A percentile compares a stretch with the other conserved stretches of the same genome.
These are phyloP conservation scores for Platanus orientalis DNA, from an alignment of 164 flowering plant species.

Conservation along the genomic window DNA sequence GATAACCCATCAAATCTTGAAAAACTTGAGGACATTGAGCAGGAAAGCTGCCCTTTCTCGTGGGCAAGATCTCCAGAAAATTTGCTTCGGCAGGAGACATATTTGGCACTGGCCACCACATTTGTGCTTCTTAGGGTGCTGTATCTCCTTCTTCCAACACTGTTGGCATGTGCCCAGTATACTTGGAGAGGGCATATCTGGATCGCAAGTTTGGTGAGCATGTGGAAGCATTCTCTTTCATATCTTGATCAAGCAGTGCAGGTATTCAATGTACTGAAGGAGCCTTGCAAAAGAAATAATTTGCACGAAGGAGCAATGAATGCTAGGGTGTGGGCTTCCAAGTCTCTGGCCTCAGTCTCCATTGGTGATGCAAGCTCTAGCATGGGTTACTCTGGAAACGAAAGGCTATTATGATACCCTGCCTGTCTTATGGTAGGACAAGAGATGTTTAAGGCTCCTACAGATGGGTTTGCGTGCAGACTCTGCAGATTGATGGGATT, in stretches of 20 bases:
- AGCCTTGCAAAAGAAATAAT: slow-evolving; percentile 70
- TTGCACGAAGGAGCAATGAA: slow-evolving; percentile 84
- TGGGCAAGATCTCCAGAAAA: slow-evolving; percentile 95
- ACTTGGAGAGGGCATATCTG: slow-evolving; percentile 44
- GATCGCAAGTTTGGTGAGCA: slow-evolving; percentile 35
- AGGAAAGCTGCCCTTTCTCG: slow-evolving; percentile 75
- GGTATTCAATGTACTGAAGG: slow-evolving; percentile 39
- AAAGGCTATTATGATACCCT: not conserved
- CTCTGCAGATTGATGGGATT: not conserved
- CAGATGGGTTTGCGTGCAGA: not conserved
- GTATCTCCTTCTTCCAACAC: slow-evolving; percentile 46
- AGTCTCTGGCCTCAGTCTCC: slow-evolving; percentile 82
- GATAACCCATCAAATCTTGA: slow-evolving; percentile 32
- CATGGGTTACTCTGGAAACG: slow-evolving; percentile 17
- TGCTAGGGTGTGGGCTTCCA: slow-evolving; percentile 91
- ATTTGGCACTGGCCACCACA: slow-evolving; percentile 67
- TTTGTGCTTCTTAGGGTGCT: slow-evolving; percentile 73
- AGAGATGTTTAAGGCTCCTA: not conserved
- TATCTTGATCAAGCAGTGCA: slow-evolving; percentile 48
- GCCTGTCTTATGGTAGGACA: not conserved
- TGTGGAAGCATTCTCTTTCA: slow-evolving; percentile 54
- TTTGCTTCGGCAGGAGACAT: slow-evolving; percentile 71
- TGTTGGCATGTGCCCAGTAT: slow-evolving; percentile 31
- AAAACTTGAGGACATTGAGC: slow-evolving; percentile 33
- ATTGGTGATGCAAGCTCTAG: slow-evolving; percentile 72